Evolutionary conservation across 139 green algal species (phyloP), one percentile per base, ranked within the genome.

Genomic region (Chlamydomonas schloesseri): DNA sequence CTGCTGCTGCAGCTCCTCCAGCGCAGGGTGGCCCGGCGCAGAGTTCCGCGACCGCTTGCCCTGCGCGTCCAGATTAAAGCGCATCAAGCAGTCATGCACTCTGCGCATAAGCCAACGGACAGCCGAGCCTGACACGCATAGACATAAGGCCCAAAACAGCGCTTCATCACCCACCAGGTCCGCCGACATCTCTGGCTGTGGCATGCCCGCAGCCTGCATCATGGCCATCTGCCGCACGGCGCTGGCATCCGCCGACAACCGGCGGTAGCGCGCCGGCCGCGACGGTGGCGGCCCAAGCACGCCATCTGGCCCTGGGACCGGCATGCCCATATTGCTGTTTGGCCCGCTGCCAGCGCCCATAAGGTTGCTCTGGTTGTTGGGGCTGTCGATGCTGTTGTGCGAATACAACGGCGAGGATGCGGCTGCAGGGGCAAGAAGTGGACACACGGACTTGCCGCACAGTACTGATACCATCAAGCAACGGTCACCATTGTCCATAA

Each of bases 1-100:
- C 76, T 72, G 77, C 76, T 50, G 42, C 47, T 85, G 79, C 65
- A 85, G 50, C 79, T 85, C 79, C 23, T 85, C 79, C 65, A 85
- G 31, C 67, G 68, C 17, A 31, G 73, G 47, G 6, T 69, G 79
- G 3, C 67, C 47, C 11, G 79, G 79, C 2, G 65, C 47, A 14
- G 79, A 77, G 50, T 57, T 57, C 50, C 79, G 79, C 0, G 47
- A 76, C 3, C 79, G 79, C 79, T 85, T 85, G 79, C 79, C 79
- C 79, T 85, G 79, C 67, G 21, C 31, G 55, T 5, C 64, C 29
- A 71, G 28, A 10, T 24, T 3, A 11, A 17, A 10, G 60, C 60
- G 50, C 50, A 57, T 28, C 15, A 65, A 29, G 20, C 15, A 29
- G 58, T 57, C 50, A 57, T 14, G 50, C 14, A 57, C 11, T 57